Conservation (phyloP, 164 flowering plant species). For the Malania oleifera region DNA sequence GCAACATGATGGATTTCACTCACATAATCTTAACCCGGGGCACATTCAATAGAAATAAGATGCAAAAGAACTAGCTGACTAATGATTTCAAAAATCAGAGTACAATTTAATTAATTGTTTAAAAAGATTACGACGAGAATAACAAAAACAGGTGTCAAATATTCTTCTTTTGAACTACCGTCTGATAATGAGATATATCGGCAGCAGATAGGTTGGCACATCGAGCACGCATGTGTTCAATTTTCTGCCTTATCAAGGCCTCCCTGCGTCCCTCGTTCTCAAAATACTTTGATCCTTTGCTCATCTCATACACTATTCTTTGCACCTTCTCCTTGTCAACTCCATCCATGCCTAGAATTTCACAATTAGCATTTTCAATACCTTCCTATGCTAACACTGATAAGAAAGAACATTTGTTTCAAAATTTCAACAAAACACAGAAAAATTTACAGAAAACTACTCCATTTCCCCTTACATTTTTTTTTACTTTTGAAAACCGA, state of each 20-base stretch:
- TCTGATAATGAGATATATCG: conserved; percentile 63
- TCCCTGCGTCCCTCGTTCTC: conserved; percentile 88
- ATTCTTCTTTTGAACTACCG: conserved; percentile 29
- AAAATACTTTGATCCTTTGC: conserved; percentile 95
- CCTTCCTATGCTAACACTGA: no score
- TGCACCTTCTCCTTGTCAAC: conserved; percentile 98
- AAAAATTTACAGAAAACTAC: no score
- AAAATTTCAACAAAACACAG: no score
- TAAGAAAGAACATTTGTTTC: no score
- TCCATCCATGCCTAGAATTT: conserved; percentile 83
- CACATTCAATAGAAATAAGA: no score
- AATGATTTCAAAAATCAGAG: no score
- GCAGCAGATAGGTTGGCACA: conserved; percentile 49
- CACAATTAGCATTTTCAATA: not conserved
- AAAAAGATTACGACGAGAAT: not conserved
- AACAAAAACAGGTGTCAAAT: not conserved
- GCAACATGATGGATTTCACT: no score
- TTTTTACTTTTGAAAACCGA: no score
- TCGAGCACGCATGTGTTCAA: conserved; percentile 59
- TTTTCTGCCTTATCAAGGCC: conserved; percentile 56
- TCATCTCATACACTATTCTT: conserved; percentile 85
- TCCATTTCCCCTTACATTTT: no score
- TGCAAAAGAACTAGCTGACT: no score
- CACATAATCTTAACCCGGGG: no score
- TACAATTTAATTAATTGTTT: no score